Evolutionary conservation across 1,284 basidiomycete genomes (phyloP).

Genomic region (Grifola frondosa): DNA sequence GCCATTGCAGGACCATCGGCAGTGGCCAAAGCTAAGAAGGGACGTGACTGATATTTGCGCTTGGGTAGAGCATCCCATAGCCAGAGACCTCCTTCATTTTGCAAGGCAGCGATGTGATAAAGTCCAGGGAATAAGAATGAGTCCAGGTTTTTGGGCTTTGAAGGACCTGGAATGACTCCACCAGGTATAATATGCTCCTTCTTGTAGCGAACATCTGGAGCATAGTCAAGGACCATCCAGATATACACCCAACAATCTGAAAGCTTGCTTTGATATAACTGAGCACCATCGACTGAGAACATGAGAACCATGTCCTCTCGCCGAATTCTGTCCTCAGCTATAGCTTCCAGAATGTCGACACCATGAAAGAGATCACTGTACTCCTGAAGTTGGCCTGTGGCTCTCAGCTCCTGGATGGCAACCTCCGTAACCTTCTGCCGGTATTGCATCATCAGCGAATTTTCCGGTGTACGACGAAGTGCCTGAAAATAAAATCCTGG

Average conservation of each 20-base stretch:
- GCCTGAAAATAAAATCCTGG: slow-evolving; percentile 26
- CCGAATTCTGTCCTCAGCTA: slow-evolving; percentile 13
- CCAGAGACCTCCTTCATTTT: slow-evolving; percentile 14
- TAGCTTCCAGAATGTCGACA: slow-evolving; percentile 15
- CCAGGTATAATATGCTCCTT: slow-evolving; percentile 21
- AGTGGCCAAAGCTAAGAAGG: slow-evolving; percentile 14
- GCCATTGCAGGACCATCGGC: slow-evolving; percentile 25
- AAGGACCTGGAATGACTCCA: slow-evolving; percentile 23
- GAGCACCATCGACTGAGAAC: slow-evolving; percentile 28
- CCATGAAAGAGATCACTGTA: slow-evolving; percentile 18
- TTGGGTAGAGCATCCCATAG: slow-evolving; percentile 14
- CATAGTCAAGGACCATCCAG: slow-evolving; percentile 21
- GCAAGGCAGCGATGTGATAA: slow-evolving; percentile 19
- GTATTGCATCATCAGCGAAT: no score
- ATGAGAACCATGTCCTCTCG: slow-evolving; percentile 19
- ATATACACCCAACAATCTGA: slow-evolving; percentile 29
- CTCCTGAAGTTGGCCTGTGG: neutral
- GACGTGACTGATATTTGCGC: slow-evolving; percentile 7
- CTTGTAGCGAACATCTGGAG: slow-evolving; percentile 22
- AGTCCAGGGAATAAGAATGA: slow-evolving; percentile 21
- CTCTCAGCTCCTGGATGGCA: no score
- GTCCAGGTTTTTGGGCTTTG: slow-evolving; percentile 23
- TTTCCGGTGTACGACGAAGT: slow-evolving; percentile 7
- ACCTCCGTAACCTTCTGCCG: no score
- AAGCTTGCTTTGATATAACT: slow-evolving; percentile 24